Evolutionary conservation across 495 filamentous ascomycete genomes (phyloP), one percentile per base, ranked within the genome.

Genomic region (Aspergillus ellipticus): DNA sequence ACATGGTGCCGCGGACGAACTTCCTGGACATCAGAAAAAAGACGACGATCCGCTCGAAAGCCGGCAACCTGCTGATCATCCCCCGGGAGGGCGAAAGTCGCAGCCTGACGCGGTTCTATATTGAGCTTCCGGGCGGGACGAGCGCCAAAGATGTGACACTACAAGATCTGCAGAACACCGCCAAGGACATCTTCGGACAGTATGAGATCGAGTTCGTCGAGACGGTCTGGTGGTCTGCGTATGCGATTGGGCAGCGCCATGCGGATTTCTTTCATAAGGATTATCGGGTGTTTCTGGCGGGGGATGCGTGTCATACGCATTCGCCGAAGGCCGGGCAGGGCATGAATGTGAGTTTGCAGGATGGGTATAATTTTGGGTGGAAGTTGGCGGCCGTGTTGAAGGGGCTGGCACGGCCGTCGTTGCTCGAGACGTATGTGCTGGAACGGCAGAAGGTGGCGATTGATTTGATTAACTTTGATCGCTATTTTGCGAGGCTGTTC

Each of bases 21-120:
- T 96, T 93, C 70, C 91, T 90, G 4, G 89, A 96, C 85, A 83
- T 94, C 81, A 76, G 87, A 47, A 84, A 79, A 66, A 77, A 83
- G 52, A 84, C 84, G 55, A 93, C 88, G 1, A 82, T 85, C 52
- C 78, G 80, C 35, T 80, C 79, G 7, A 62, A 74, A 16, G 66
- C 69, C 0, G 88, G 87, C 8, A 85, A 79, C 29, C 66, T 92
- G 47, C 80, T 92, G 76, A 77, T 89, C 24, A 87, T 92, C 29
- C 88, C 88, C 0, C 79, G 88, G 17, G 87, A 89, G 54, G 84
- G 84, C 56, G 85, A 71, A 6, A 69, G 31, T 45, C 78, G 81
- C 61, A 86, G 82, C 63, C 71, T 87, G 31, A 84, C 87, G 8
- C 82, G 87, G 15, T 70, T 92, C 20, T 92, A 90, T 61, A 85